phyloP scores from a whole-genome alignment of 345 rosid species.

The Gossypium bickii region DNA sequence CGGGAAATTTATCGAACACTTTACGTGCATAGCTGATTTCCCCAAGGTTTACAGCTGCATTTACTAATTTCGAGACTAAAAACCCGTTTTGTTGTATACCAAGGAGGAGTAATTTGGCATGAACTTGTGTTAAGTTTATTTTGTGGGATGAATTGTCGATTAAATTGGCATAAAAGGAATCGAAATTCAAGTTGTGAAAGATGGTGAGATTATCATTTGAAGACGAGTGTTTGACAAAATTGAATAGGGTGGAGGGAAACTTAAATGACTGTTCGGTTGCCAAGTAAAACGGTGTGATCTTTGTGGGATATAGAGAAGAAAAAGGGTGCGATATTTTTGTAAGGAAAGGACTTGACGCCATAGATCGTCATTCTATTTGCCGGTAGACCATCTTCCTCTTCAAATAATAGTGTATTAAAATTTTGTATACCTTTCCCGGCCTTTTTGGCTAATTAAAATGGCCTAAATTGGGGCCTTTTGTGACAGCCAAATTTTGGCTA shows the following conservation, averaged over 20 bases:
- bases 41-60: conserved; percentile 25
- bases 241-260: conserved; percentile 14
- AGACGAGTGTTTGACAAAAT: conserved; percentile 8
- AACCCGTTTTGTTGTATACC: conserved; percentile 44
- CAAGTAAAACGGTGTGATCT: background rate
- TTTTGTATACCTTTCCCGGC: too few relatives aligned
- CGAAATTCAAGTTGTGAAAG: conserved; percentile 16
- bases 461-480: too few relatives aligned
- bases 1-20: conserved; percentile 54
- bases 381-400: background rate
- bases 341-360: background rate
- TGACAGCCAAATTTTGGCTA: too few relatives aligned
- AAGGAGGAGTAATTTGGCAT: conserved; percentile 37
- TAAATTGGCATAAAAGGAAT: conserved; percentile 38
- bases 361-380: background rate
- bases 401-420: background rate
- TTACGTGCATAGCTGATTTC: conserved; percentile 48
- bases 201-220: background rate
- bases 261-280: background rate
- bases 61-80: conserved; percentile 45
- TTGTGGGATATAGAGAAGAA: background rate
- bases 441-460: too few relatives aligned
- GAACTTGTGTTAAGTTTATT: conserved; percentile 42
- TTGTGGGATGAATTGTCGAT: conserved; percentile 37
- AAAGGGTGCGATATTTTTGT: background rate